Base-by-base conservation (phyloP, 306 rosid genomes). In the Gleditsia sinensis region DNA sequence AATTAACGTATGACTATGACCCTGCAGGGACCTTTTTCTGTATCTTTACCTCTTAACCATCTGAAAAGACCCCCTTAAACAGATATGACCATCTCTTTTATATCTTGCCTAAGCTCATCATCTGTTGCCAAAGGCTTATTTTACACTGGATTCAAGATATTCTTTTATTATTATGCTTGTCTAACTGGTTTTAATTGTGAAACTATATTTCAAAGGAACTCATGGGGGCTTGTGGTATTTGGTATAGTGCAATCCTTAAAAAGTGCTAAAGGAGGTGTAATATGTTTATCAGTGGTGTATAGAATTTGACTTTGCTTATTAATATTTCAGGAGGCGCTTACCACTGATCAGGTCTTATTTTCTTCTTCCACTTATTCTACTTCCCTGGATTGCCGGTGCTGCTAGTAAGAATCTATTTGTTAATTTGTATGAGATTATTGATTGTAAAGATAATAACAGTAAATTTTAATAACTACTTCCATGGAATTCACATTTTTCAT, bases 371-470 rank as follows among this genome's bases (percentile, higher is more conserved):
- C 88, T 90, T 24, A 77, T 86, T 75, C 85, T 94, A 14, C 58
- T 90, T 75, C 99, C 99, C 42, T 94, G 99, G 99, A 81, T 92
- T 77, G 80, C 85, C 61, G 92, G 80, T 57, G 91, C 96, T 81
- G 78, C 92, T 60, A 36, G 99, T 94, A 89, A 84, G 95, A 80
- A 55, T 70, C 55, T 82, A 49, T 64, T 60, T 43, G 54, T 79
- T 37, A 54, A 42, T 25, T 75, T 77, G 11, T n/a, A 34, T 71
- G 57, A 56, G 25, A 39, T 49, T 69, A 9, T 50, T 54, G 0
- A 4, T 36, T 48, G 60, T 63, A 71, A 32, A 49, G 37, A 42
- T 50, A 36, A 48, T 32, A 23, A 61, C 7, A 53, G 53, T 7
- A 33, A 51, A 16, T 32, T 55, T 55, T 20, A 67, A 40, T 20